phyloP scores from a whole-genome alignment of 1,284 basidiomycete species.

The Cryptococcus sp. region DNA sequence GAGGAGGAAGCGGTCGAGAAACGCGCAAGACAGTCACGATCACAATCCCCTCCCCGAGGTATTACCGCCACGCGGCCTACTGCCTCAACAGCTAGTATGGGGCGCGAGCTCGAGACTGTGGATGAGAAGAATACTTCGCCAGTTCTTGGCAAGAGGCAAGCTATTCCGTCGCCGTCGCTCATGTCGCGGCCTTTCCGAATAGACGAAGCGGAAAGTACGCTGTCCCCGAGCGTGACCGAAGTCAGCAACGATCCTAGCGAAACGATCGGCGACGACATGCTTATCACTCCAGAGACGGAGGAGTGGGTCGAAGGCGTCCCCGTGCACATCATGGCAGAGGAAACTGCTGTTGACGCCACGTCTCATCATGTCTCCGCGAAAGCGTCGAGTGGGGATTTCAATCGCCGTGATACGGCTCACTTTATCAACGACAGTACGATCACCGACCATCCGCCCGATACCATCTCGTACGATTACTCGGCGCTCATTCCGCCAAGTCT shows the following conservation, averaged over 20 bases:
- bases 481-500: background rate
- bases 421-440: background rate
- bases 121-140: background rate
- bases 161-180: constrained; percentile 12
- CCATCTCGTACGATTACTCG: background rate
- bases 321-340: background rate
- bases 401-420: background rate
- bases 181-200: background rate
- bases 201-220: background rate
- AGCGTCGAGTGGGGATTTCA: background rate
- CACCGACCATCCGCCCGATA: background rate
- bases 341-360: background rate
- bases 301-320: constrained; percentile 1
- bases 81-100: background rate
- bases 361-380: background rate
- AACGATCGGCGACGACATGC: constrained; percentile 10
- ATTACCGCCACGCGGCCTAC: background rate
- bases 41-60: background rate
- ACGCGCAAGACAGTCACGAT: background rate
- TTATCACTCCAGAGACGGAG: constrained; percentile 15
- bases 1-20: background rate
- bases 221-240: too few species aligned
- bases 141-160: constrained; percentile 2
- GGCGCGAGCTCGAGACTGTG: background rate
- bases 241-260: background rate